A percentile compares a stretch with the other conserved stretches of the same genome.
Conservation (phyloP, 805 yeast species). For the Wickerhamomyces rabaulensis region DNA sequence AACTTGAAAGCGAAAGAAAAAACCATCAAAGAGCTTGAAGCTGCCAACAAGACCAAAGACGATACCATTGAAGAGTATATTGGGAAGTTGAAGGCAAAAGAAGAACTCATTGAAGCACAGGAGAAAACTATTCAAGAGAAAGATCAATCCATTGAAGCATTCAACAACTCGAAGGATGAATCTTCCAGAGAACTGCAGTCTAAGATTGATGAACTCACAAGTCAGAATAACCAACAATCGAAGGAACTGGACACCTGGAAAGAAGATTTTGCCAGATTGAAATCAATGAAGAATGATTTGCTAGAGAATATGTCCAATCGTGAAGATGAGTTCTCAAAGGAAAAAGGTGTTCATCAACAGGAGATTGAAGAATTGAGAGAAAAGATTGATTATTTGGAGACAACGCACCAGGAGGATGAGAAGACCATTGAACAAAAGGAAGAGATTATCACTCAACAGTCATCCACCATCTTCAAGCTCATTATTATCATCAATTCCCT, state of each 20-base stretch:
- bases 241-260: slow-evolving; percentile 14
- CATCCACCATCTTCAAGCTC: slow-evolving; percentile 26
- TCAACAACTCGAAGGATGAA: background rate
- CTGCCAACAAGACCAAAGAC: background rate
- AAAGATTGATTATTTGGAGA: slow-evolving; percentile 46
- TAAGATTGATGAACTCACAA: slow-evolving; percentile 3
- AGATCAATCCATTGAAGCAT: background rate
- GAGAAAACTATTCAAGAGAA: background rate
- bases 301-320: slow-evolving; percentile 63
- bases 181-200: background rate
- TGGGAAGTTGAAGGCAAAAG: background rate
- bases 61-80: background rate
- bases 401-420: slow-evolving; percentile 35
- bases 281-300: slow-evolving; percentile 52
- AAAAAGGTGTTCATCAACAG: slow-evolving; percentile 42
- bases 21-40: background rate
- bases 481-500: slow-evolving; percentile 28
- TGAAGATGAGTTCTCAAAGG: slow-evolving; percentile 53
- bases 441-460: slow-evolving; percentile 5
- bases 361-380: slow-evolving; percentile 44
- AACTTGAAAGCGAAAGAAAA: background rate
- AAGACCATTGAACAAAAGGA: slow-evolving; percentile 25
- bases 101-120: background rate
- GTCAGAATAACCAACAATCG: slow-evolving; percentile 4
- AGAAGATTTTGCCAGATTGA: slow-evolving; percentile 23